Base-by-base conservation (phyloP, 2,329 filamentous ascomycete species). In the Orbilia javanica region DNA sequence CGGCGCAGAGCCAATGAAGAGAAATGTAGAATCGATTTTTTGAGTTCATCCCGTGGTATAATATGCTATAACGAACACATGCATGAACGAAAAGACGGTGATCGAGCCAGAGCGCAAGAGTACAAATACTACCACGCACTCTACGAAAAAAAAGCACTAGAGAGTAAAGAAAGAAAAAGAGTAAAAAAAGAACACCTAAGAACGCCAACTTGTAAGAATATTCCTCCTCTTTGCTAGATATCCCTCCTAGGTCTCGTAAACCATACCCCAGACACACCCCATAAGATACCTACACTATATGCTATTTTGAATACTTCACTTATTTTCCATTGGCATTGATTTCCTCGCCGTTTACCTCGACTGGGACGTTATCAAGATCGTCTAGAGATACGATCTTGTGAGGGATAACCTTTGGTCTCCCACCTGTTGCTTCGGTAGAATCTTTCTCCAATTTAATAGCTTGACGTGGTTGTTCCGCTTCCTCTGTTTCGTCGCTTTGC, bases 371-470 rank as follows among this genome's bases (percentile, higher is more conserved):
- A 2, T 78, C 74, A n/a, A 78, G 53, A 20, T 78, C 74, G 36
- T 71, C 74, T n/a, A 78, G 53, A 4, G 74, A 78, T 20, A 78
- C 46, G 13, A 78, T 78, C 36, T 71, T 78, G 42, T 78, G 27
- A 7, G 52, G 74, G 18, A 72, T 67, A 20, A 78, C 39, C 10
- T 25, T 46, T 13, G 53, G 42, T 36, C n/a, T 42, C 29, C 18
- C 36, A 42, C 29, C 52, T 8, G n/a, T 7, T 29, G 25, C 36
- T 15, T 27, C 13, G 1, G 39, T 7, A 18, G 31, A 25, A 6
- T 29, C 36, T 15, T 50, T 64, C 34, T 25, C 13, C 11, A 7
- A 20, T 13, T 42, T 44, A 8, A 44, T 22, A 18, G 62, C n/a
- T 48, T 50, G 13, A n/a, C 1, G 63, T 4, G 22, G 48, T 18